Evolutionary conservation across 495 filamentous ascomycete species (phyloP).

Genomic region (Xylaria palmicola): DNA sequence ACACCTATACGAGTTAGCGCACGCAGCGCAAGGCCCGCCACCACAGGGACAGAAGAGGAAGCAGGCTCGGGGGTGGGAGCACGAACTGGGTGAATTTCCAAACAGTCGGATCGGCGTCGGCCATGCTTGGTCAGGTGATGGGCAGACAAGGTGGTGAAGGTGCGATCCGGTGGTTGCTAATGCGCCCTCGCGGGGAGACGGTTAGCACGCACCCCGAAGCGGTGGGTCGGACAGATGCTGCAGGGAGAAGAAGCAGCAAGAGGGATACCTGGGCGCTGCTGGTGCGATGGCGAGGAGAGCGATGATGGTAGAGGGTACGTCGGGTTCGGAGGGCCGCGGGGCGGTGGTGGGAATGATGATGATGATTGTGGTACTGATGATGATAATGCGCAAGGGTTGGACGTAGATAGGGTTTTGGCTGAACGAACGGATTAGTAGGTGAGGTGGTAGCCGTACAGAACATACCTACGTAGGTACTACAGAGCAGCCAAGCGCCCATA

Average conservation of each 20-base stretch:
- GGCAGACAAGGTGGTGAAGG: conserved; percentile 20
- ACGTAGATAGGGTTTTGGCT: conserved; percentile 23
- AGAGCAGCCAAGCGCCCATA: too few relatives aligned
- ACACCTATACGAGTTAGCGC: conserved; percentile 60
- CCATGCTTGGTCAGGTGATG: conserved; percentile 64
- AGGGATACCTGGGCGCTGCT: conserved; percentile 13
- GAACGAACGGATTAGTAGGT: conserved; percentile 19
- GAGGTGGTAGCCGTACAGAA: conserved; percentile 17
- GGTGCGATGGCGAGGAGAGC: conserved; percentile 6
- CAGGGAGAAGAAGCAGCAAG: conserved; percentile 18
- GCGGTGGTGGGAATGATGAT: conserved; percentile 19
- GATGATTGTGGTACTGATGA: conserved; percentile 11
- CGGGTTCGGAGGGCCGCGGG: conserved; percentile 17
- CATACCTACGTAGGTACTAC: neutral
- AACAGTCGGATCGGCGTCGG: conserved; percentile 87
- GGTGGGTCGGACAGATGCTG: conserved; percentile 18
- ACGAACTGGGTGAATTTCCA: conserved; percentile 99
- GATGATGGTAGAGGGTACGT: conserved; percentile 15
- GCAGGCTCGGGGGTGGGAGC: conserved; percentile 17
- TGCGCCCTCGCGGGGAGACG: conserved; percentile 17
- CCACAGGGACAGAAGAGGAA: neutral
- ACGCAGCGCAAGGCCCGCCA: conserved; percentile 2
- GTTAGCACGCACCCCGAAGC: conserved; percentile 21
- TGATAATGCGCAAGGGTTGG: conserved; percentile 22
- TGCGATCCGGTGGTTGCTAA: conserved; percentile 32